Evolutionary conservation across 2,329 filamentous ascomycete genomes (phyloP), one percentile per base, ranked within the genome.

Genomic region (Teratosphaeria destructans): DNA sequence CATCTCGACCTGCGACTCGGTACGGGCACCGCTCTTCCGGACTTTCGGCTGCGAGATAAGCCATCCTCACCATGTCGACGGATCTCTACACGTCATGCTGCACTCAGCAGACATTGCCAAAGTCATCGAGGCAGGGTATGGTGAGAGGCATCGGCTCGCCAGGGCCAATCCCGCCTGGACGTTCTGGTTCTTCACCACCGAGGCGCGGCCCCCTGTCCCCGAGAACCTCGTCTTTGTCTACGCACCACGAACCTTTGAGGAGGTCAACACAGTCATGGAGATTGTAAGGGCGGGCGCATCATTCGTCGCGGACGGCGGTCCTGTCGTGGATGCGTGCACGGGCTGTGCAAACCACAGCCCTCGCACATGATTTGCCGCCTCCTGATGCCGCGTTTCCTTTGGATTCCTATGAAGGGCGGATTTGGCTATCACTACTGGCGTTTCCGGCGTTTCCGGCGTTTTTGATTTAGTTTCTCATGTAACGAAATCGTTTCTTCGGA

Each of bases 271-370:
- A 29, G 19, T 54, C 3, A 54, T 54, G 52, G 32, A 35, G 32
- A 54, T 54, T 35, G 32, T 54, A 3, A 35, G 29, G 26, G 52
- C 52, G 10, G 52, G 3, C 12, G 52, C 52, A 14, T 16, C 26
- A n/a, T 54, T 54, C 19, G 52, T 54, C 8, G 52, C 52, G 1
- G 35, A 39, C 12, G 14, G 35, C 35, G 35, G 35, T 11, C 35
- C 35, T 11, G 35, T 39, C 6, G 12, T 11, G 72, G 35, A 90
- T 70, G 63, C 83, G 6, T 49, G 43, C 43, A 49, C 11, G 19
- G 43, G 43, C 43, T 23, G 43, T 8, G 14, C 43, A 1, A 7
- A 49, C 8, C 43, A 49, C 43, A 1, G 14, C 43, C 43, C 43
- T 49, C 43, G 43, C n/a, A 3, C 19, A 4, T 49, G 14, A 19